Evolutionary conservation across 2,329 filamentous ascomycete genomes (phyloP), one percentile per base, ranked within the genome.

Genomic region (Fusarium nanum): DNA sequence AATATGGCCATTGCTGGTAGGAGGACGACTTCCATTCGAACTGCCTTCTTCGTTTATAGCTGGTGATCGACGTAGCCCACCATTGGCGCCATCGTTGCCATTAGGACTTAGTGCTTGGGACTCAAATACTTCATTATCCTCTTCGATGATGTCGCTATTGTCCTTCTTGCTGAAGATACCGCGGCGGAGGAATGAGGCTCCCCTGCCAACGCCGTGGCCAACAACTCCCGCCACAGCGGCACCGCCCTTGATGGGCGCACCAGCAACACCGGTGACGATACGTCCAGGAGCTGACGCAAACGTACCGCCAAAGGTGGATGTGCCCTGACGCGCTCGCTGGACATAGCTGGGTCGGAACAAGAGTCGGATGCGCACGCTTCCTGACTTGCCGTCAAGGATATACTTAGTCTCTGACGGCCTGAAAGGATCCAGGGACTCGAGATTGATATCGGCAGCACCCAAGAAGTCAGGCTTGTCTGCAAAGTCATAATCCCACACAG

Each of bases 401-500:
- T 97, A 87, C 13, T 85, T 89, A 32, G 93, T 85, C 78, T 97
- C 93, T 73, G 92, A 89, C 13, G 89, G 88, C 77, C 88, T 88
- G 85, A 98, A 98, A 0, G 96, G 96, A 74, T 97, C 93, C 10
- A 99, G 85, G 32, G 89, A 81, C 52, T 91, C 89, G 18, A 99
- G 86, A 73, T 93, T 90, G 76, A 99, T 93, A 7, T 84, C 82
- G 1, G 93, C 86, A 63, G 86, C 87, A 46, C 96, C 96, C n/a
- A 99, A 83, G 78, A 92, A 92, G 80, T 99, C 96, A 2, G 94
- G 93, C 81, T 94, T 95, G 79, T 97, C 94, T 49, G 93, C 95
- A 83, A 98, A 97, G 79, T 99, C 96, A 88, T 95, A 99, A 78
- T 99, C 96, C 78, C 91, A 97, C 4, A 98, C 90, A 59, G 93